Conservation (phyloP, 176 grass and related monocot genomes). For the Oryza glaberrima region DNA sequence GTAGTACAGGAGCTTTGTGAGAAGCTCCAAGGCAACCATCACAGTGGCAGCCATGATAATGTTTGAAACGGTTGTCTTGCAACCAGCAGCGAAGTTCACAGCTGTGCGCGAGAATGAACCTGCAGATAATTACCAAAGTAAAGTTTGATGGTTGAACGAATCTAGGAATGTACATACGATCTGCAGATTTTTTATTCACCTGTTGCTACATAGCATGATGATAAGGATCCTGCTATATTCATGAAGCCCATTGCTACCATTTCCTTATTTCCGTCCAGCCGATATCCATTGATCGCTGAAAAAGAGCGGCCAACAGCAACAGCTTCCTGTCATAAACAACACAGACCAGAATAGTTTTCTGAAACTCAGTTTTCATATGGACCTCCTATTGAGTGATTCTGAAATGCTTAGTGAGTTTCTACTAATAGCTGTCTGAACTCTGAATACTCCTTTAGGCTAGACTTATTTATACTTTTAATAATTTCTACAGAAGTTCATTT, state of each 20-base stretch:
- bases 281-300: conserved; percentile 77
- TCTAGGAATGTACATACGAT: not conserved
- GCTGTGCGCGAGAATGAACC: conserved; percentile 67
- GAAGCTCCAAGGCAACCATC: conserved; percentile 45
- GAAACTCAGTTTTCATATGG: not conserved
- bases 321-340: conserved; percentile 73
- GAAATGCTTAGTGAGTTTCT: not conserved
- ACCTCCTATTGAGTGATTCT: not conserved
- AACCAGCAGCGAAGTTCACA: conserved; percentile 63
- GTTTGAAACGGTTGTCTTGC: conserved; percentile 56
- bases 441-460: not conserved
- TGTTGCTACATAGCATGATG: conserved; percentile 39
- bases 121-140: conserved; percentile 24
- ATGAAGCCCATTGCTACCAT: conserved; percentile 59
- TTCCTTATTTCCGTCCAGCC: conserved; percentile 66
- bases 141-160: not conserved
- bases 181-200: not conserved
- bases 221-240: conserved; percentile 54
- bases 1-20: conserved; percentile 62
- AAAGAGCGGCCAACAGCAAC: conserved; percentile 93
- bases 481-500: not conserved
- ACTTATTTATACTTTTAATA: not conserved
- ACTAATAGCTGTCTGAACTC: not conserved
- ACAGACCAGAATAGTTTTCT: not conserved
- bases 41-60: conserved; percentile 63